Conservation (phyloP, 1,139 yeast species). For the Wickerhamiella infanticola region DNA sequence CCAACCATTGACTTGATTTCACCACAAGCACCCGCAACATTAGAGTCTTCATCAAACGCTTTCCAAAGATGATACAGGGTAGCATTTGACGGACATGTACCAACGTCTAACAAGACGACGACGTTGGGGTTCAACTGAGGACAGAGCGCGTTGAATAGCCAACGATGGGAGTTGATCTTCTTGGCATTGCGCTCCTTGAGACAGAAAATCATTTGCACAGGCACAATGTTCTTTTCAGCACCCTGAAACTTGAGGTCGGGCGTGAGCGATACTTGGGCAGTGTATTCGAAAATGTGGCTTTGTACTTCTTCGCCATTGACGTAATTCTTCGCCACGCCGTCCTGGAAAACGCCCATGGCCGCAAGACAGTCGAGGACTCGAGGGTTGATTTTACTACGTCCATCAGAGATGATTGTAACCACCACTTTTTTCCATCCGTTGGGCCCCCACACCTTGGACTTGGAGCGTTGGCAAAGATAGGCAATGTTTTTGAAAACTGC, state of each 20-base stretch:
- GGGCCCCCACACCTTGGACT: conserved; percentile 60
- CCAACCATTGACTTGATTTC: conserved; percentile 64
- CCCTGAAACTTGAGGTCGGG: conserved; percentile 41
- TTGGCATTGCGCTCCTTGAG: conserved; percentile 59
- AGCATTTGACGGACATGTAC: conserved; percentile 58
- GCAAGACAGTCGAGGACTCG: conserved; percentile 50
- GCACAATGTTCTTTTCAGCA: conserved; percentile 59
- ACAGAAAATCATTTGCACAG: conserved; percentile 63
- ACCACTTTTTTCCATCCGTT: conserved; percentile 72
- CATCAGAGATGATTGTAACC: conserved; percentile 62
- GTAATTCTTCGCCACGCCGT: conserved; percentile 65
- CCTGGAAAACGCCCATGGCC: conserved; percentile 65
- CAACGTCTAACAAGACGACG: conserved; percentile 61
- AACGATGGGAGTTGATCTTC: conserved; percentile 69
- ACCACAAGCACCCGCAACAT: conserved; percentile 83
- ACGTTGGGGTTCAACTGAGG: conserved; percentile 56
- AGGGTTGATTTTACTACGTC: conserved; percentile 52
- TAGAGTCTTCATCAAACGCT: conserved; percentile 46
- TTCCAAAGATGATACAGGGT: conserved; percentile 69
- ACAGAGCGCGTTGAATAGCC: conserved; percentile 73
- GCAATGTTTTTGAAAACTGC: conserved; percentile 64
- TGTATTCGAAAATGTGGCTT: conserved; percentile 66
- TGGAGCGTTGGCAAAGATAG: conserved; percentile 40
- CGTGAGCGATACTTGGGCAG: conserved; percentile 67
- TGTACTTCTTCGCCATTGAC: conserved; percentile 55